Base-by-base conservation (phyloP, 2,329 filamentous ascomycete species). In the Diaporthe batatas region DNA sequence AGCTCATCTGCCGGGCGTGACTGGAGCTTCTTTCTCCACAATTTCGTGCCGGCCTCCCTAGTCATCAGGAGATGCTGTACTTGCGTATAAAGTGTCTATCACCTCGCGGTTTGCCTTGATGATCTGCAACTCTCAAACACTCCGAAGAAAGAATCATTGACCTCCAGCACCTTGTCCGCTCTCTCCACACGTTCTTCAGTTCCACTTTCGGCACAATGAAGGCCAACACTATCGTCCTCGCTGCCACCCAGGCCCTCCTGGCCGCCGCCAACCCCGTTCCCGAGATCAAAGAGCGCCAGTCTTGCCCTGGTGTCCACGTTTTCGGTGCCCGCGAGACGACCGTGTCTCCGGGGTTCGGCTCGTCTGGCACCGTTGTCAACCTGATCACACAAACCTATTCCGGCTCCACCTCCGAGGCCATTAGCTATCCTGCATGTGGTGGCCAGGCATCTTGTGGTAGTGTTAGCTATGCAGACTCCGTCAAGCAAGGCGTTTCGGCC, bases 391-490 rank as follows among this genome's bases (percentile, higher is more conserved):
- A 76, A 29, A 82, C 85, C 16, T 85, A 86, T 76, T 77, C 86
- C 0, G 86, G 86, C 10, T 80, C 85, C 21, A 85, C 84, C 7
- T 79, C 85, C 11, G 83, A 85, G 73, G 83, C 86, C 4, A 88
- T 88, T 76, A 75, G 39, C 71, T 89, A 89, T 76, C 87, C 90
- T 58, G 90, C 90, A 1, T 90, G 88, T 71, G 89, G 89, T 70
- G 89, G 89, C 53, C 86, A 90, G 77, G 78, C 85, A 6, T 82
- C 82, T 1, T 91, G 89, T 75, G 89, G 89, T 62, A 84, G 86
- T 32, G 80, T 86, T 29, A 85, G 84, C 78, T 92, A 91, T 76
- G 87, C 85, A 12, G 84, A 84, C 76, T 91, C 89, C 3, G 89
- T 87, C 1, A 75, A 82, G 0, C 84, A 88, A 73, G 90, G 90